Percentiles rank a stretch among this genome's conserved stretches.
phyloP scores from a whole-genome alignment of 2,329 filamentous ascomycete species.

The Dothistroma pini region DNA sequence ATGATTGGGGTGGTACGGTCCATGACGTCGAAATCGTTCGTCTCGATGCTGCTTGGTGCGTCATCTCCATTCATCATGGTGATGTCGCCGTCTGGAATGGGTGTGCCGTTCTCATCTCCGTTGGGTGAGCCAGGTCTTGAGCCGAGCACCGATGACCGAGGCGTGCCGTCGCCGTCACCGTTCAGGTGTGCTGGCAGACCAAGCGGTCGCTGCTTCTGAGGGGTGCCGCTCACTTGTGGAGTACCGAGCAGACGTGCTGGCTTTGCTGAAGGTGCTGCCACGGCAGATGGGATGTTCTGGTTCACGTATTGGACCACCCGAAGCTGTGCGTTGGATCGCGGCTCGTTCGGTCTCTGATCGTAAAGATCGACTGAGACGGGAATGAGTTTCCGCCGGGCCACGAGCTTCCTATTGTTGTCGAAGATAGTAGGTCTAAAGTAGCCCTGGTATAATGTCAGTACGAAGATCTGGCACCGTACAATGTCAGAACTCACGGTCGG shows the following conservation, averaged over 20 bases:
- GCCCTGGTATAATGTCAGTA: slow-evolving; percentile 46
- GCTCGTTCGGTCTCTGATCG: slow-evolving; percentile 88
- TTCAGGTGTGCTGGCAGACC: slow-evolving; percentile 67
- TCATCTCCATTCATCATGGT: slow-evolving; percentile 34
- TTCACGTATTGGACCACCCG: slow-evolving; percentile 55
- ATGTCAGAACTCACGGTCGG: slow-evolving; percentile 59
- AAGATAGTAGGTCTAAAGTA: slow-evolving; percentile 87
- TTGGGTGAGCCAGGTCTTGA: slow-evolving; percentile 72
- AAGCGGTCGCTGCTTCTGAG: slow-evolving; percentile 42
- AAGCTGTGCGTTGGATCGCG: slow-evolving; percentile 77
- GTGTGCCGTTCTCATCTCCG: slow-evolving; percentile 71
- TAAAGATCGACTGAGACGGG: slow-evolving; percentile 91
- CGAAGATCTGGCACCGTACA: background rate
- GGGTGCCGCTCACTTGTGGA: slow-evolving; percentile 24
- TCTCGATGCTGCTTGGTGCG: slow-evolving; percentile 1
- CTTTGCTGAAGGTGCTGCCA: slow-evolving; percentile 39
- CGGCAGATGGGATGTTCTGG: slow-evolving; percentile 37
- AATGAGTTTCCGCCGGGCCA: slow-evolving; percentile 73
- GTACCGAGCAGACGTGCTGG: slow-evolving; percentile 44
- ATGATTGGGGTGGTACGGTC: slow-evolving; percentile 79
- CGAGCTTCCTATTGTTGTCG: slow-evolving; percentile 74
- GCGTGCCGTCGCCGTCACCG: slow-evolving; percentile 67
- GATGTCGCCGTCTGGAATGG: slow-evolving; percentile 50
- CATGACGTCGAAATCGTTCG: slow-evolving; percentile 60
- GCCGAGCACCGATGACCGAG: slow-evolving; percentile 67